Evolutionary conservation across 768 basidiomycete species (phyloP).

Genomic region (Chiua virens): DNA sequence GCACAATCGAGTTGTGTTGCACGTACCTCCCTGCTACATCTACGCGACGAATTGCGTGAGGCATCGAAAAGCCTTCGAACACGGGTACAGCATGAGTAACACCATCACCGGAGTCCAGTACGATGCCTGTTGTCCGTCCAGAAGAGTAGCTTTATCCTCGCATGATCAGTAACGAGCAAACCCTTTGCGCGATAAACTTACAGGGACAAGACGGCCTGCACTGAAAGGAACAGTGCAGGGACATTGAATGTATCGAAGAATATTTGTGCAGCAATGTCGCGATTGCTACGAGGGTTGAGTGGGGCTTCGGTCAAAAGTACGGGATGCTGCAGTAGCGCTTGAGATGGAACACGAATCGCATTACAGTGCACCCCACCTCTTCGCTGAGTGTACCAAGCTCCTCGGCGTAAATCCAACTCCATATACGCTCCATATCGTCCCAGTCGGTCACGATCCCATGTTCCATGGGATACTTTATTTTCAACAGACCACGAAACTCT

Average conservation of each 20-base stretch:
- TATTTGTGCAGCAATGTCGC: conserved; percentile 96
- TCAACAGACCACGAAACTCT: conserved; percentile 91
- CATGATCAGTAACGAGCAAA: conserved; percentile 7
- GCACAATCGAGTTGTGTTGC: not conserved
- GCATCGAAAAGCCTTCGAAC: conserved; percentile 99
- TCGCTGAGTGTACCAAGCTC: conserved; percentile 94
- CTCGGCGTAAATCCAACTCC: conserved; percentile 97
- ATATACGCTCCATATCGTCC: conserved; percentile 99
- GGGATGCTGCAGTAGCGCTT: conserved; percentile 68
- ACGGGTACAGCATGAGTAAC: conserved; percentile 99
- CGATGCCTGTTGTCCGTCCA: conserved; percentile 98
- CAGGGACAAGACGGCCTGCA: conserved; percentile 96
- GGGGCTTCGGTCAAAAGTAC: conserved; percentile 97
- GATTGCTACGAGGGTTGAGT: conserved; percentile 92
- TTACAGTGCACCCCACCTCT: conserved; percentile 61
- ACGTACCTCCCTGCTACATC: conserved; percentile 92
- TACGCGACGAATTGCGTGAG: conserved; percentile 93
- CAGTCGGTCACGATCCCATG: conserved; percentile 99
- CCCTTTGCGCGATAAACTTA: conserved; percentile 43
- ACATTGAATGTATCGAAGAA: conserved; percentile 99
- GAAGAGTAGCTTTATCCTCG: conserved; percentile 80
- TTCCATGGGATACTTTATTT: conserved; percentile 99
- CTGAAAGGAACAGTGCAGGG: conserved; percentile 93
- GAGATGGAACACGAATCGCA: not conserved
- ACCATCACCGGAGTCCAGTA: conserved; percentile 97